These are phyloP conservation scores for Colletotrichum orbiculare DNA, from an alignment of 2,329 filamentous ascomycete species.

Conservation along the genomic window DNA sequence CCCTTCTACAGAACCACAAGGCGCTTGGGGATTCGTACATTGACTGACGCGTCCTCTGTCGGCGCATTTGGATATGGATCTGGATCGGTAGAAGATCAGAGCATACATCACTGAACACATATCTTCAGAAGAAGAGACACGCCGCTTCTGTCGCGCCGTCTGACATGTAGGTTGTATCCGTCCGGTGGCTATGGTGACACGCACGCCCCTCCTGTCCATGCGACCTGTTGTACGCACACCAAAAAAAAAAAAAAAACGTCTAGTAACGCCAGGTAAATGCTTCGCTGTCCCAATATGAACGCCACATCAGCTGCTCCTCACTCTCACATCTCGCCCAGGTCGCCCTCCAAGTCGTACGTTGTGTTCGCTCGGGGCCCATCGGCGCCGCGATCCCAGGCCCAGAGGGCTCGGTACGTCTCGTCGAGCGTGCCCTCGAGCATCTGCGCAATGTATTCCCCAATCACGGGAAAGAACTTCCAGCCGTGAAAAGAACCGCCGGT, in stretches of 20 bases:
- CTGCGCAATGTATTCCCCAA: conserved; percentile 68
- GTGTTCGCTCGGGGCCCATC: conserved; percentile 53
- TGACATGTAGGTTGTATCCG: too few species aligned
- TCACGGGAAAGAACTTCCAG: conserved; percentile 73
- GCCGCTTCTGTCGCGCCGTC: too few species aligned
- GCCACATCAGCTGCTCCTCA: background rate
- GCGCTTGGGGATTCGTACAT: too few species aligned
- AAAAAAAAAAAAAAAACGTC: background rate
- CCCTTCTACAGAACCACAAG: too few species aligned
- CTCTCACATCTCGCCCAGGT: conserved; percentile 48
- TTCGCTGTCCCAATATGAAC: background rate
- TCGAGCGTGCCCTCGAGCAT: conserved; percentile 56
- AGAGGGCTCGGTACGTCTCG: conserved; percentile 51
- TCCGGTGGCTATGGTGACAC: background rate
- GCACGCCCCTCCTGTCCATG: background rate
- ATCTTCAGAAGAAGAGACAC: too few species aligned
- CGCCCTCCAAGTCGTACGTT: conserved; percentile 54
- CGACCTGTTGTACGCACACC: too few species aligned
- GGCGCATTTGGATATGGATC: too few species aligned
- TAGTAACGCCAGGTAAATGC: conserved; percentile 14
- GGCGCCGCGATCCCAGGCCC: conserved; percentile 59
- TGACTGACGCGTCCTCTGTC: too few species aligned
- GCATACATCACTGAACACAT: too few species aligned
- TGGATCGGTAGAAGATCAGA: too few species aligned
- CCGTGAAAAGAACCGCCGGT: conserved; percentile 73